Evolutionary conservation across 225 moss, liverwort and hornwort species (phyloP).

Genomic region (Physcomitrellopsis africana): DNA sequence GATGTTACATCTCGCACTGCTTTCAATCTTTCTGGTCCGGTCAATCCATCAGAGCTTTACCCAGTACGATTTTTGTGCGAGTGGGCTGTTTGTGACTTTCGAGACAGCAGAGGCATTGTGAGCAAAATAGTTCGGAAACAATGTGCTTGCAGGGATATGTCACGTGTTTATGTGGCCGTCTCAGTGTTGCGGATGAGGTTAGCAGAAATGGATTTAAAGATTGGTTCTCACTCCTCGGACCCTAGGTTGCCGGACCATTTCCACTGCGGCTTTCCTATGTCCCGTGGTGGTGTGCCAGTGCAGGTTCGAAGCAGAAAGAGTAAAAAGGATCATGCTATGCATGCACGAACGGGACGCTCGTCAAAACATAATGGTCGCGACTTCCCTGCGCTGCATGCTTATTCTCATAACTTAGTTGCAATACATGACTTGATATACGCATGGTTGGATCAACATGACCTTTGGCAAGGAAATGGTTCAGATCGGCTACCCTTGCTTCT

Average conservation of each 20-base stretch:
- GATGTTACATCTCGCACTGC: conserved; percentile 81
- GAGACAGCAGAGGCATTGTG: conserved; percentile 72
- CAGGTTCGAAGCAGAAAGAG: conserved; percentile 57
- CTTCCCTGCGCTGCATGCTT: conserved; percentile 24
- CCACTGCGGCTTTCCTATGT: conserved; percentile 36
- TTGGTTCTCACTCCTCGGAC: conserved; percentile 26
- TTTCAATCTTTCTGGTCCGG: conserved; percentile 76
- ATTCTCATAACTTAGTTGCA: conserved; percentile 39
- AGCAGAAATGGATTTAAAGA: conserved; percentile 58
- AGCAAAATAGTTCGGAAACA: conserved; percentile 54
- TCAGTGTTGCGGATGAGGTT: conserved; percentile 86
- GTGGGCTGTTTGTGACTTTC: conserved; percentile 98
- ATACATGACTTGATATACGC: conserved; percentile 91
- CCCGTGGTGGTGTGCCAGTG: conserved; percentile 54
- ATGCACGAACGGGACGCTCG: conserved; percentile 32
- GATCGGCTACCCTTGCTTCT: conserved; percentile 84
- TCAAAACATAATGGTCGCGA: conserved; percentile 35
- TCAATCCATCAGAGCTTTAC: conserved; percentile 87
- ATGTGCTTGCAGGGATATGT: conserved; percentile 77
- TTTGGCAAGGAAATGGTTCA: conserved; percentile 72
- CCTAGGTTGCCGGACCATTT: conserved; percentile 37
- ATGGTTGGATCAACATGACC: conserved; percentile 97
- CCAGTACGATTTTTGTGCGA: conserved; percentile 90
- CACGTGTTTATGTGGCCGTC: conserved; percentile 92
- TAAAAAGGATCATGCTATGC: conserved; percentile 48